Evolutionary conservation across 345 rosid genomes (phyloP), one percentile per base, ranked within the genome.

Genomic region (Aquilaria sinensis): DNA sequence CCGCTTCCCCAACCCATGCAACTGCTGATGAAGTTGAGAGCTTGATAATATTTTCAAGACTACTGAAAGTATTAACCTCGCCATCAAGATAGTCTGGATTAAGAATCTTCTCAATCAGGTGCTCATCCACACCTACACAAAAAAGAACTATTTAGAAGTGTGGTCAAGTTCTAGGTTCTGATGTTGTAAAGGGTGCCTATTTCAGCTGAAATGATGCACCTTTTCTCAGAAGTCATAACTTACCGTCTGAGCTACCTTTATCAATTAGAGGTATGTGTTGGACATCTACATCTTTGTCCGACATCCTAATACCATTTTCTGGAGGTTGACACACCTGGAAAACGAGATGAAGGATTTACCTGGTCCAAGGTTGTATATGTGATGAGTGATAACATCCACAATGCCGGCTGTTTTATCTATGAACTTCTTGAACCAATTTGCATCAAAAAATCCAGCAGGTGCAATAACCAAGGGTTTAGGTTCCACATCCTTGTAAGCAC

Each of bases 1-100:
- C 99, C 23, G 99, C 49, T 71, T 94, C 99, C 47, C 99, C 93
- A 71, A 94, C 96, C 97, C 99, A 90, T 30, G 96, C 88, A 53
- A 57, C 75, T 15, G 83, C 85, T 12, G 81, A 71, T 31, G 90
- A 77, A 70, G 71, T 54, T 57, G 96, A 80, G 57, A 53, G 81
- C 69, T 74, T 81, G 47, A 93, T 69, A 51, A 68, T 65, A 68
- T 68, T 73, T 61, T 78, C 80, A 16, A 93, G 85, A 75, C 58
- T 62, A 9, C 77, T 71, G 65, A 88, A 90, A 12, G 88, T 80
- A 7, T 7, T 60, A 3, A 78, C 79, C 70, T 73, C 96, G 14
- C 79, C 72, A 54, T 90, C 92, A 41, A 93, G 94, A 57, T 69
- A 72, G 2, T 75, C 68, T 47, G 98, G 97, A 70, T 93, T 46